These are phyloP conservation scores for Phaeophleospora eucalypticola DNA, from an alignment of 2,329 filamentous ascomycete species.

Conservation along the genomic window DNA sequence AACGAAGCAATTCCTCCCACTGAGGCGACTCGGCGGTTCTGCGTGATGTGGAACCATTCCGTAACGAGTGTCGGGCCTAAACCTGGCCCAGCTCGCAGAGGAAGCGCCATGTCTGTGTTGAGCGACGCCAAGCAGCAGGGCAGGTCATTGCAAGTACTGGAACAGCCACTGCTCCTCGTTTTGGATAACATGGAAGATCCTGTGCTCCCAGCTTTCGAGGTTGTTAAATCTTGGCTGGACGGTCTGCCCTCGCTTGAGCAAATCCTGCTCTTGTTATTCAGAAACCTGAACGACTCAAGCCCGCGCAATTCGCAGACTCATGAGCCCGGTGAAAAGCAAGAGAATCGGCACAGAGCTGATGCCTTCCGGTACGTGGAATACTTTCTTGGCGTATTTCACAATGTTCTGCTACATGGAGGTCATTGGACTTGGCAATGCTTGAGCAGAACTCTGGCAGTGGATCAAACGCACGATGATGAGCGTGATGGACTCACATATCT, in stretches of 20 bases:
- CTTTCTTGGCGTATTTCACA: slow-evolving; percentile 69
- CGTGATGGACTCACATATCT: slow-evolving; percentile 20
- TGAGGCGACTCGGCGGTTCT: slow-evolving; percentile 67
- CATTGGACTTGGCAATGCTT: slow-evolving; percentile 27
- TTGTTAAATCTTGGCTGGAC: slow-evolving; percentile 76
- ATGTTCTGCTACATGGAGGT: slow-evolving; percentile 62
- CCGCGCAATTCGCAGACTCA: background rate
- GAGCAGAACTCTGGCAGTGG: slow-evolving; percentile 4
- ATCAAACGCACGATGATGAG: slow-evolving; percentile 1
- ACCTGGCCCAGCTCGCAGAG: slow-evolving; percentile 25
- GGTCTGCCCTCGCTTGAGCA: slow-evolving; percentile 51
- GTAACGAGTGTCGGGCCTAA: slow-evolving; percentile 31
- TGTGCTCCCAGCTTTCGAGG: slow-evolving; percentile 68
- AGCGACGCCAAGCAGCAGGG: slow-evolving; percentile 18
- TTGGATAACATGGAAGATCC: slow-evolving; percentile 74
- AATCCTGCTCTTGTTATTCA: slow-evolving; percentile 38
- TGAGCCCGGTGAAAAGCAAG: background rate
- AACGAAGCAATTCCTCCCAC: background rate
- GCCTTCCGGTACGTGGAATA: slow-evolving; percentile 64
- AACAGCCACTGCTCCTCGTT: slow-evolving; percentile 74
- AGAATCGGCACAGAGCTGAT: slow-evolving; percentile 11
- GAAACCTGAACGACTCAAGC: slow-evolving; percentile 8
- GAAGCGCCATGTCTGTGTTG: slow-evolving; percentile 25
- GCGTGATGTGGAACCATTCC: slow-evolving; percentile 77
- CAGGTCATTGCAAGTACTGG: slow-evolving; percentile 57